These are phyloP conservation scores for Detonula confervacea DNA, from an alignment of 352 stramenopile species.

Conservation along the genomic window DNA sequence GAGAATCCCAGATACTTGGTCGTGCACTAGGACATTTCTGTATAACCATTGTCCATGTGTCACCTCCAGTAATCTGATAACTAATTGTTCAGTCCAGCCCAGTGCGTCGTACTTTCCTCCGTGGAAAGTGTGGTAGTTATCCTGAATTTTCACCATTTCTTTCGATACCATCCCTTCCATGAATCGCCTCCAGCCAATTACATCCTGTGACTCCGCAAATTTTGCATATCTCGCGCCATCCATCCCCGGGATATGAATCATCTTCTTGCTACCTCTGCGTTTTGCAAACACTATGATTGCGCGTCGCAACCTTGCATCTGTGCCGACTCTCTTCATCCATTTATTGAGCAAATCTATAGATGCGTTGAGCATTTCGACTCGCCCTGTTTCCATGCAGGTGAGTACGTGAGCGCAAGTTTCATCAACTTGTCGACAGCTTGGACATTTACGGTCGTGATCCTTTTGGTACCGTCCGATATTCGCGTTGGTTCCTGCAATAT, in stretches of 20 bases:
- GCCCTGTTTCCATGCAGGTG: conserved; percentile 4
- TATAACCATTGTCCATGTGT: conserved; percentile 38
- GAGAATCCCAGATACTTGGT: not conserved
- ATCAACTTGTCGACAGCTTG: not conserved
- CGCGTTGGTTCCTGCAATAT: conserved; percentile 15
- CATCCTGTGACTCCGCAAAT: not conserved
- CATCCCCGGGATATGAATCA: not conserved
- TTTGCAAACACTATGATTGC: not conserved
- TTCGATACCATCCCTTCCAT: conserved; percentile 24
- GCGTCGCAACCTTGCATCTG: not conserved
- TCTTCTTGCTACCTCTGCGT: not conserved
- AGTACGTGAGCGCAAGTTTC: conserved; percentile 17
- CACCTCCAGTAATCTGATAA: conserved; percentile 22
- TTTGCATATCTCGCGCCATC: not conserved
- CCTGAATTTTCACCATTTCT: not conserved
- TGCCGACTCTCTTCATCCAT: conserved; percentile 17
- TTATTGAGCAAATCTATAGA: conserved; percentile 14
- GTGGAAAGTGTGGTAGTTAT: too few species aligned
- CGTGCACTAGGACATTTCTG: conserved; percentile 15
- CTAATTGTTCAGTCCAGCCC: conserved; percentile 7
- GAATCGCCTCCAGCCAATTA: conserved; percentile 14
- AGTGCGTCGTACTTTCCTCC: too few species aligned
- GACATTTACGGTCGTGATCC: not conserved
- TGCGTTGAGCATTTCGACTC: conserved; percentile 2
- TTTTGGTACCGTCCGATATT: not conserved